Evolutionary conservation across 176 grass and related monocot genomes (phyloP).

Genomic region (Phoenix dactylifera): DNA sequence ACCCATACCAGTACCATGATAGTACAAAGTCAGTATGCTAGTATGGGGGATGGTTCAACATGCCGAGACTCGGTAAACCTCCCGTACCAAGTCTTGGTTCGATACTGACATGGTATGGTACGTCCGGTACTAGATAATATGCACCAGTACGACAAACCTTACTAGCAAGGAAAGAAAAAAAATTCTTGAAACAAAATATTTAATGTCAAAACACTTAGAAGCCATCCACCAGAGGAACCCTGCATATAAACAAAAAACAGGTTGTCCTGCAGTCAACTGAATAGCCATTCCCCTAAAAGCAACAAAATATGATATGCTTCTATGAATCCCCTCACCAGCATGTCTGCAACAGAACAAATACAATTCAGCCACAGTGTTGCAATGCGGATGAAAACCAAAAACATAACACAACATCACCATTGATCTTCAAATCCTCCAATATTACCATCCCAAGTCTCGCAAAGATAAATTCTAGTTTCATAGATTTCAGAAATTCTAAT

Average conservation of each 20-base stretch:
- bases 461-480: constrained; percentile 20
- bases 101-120: too few species aligned
- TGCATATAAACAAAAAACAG: constrained; percentile 26
- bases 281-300: constrained; percentile 29
- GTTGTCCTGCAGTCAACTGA: constrained; percentile 24
- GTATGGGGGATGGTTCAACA: too few species aligned
- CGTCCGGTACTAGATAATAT: too few species aligned
- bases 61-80: too few species aligned
- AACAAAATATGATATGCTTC: constrained; percentile 51
- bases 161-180: too few species aligned
- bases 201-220: background rate
- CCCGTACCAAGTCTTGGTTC: too few species aligned
- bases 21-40: too few species aligned
- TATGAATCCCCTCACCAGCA: constrained; percentile 47
- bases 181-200: too few species aligned
- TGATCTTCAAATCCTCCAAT: constrained; percentile 37
- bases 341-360: constrained; percentile 87
- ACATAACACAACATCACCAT: constrained; percentile 28
- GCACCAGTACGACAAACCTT: too few species aligned
- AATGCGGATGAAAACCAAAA: constrained; percentile 33
- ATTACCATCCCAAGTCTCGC: constrained; percentile 8
- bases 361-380: constrained; percentile 53
- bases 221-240: constrained; percentile 28
- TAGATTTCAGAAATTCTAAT: constrained; percentile 25
- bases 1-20: too few species aligned